Conservation (phyloP, 768 basidiomycete species). For the Leccinum fibrillosum region DNA sequence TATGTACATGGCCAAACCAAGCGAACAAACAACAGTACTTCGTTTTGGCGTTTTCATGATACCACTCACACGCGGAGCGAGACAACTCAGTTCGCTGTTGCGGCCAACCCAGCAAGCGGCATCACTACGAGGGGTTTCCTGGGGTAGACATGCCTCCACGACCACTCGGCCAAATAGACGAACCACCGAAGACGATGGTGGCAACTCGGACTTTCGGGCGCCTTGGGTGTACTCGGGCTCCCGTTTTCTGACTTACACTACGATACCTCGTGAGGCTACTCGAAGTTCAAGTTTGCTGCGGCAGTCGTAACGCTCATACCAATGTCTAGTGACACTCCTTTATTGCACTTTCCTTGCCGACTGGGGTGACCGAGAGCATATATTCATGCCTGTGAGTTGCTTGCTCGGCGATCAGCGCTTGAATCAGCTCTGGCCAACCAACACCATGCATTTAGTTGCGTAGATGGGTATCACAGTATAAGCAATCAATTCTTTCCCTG, state of each 20-base stretch:
- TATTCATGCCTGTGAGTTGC: conserved; percentile 59
- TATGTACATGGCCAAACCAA: neutral
- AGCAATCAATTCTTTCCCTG: conserved; percentile 53
- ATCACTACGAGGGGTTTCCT: neutral
- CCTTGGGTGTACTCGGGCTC: conserved; percentile 57
- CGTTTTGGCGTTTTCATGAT: neutral
- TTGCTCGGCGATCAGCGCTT: neutral
- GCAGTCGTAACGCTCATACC: neutral
- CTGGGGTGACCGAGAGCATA: conserved; percentile 69
- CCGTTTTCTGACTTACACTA: conserved; percentile 47
- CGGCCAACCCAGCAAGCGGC: conserved; percentile 1
- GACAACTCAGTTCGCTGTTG: conserved; percentile 5
- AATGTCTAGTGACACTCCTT: conserved; percentile 42
- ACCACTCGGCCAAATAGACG: conserved; percentile 6
- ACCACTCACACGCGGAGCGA: conserved; percentile 7
- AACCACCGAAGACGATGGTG: conserved; percentile 16
- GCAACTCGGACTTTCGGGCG: conserved; percentile 47
- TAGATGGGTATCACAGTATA: conserved; percentile 51
- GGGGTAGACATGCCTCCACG: conserved; percentile 15
- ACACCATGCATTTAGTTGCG: conserved; percentile 39
- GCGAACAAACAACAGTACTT: neutral
- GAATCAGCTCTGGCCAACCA: neutral
- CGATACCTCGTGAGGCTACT: conserved; percentile 50
- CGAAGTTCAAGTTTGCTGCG: neutral
- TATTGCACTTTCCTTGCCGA: conserved; percentile 64